phyloP scores from a whole-genome alignment of 2,329 filamentous ascomycete species.

The Fusarium mexicanum region DNA sequence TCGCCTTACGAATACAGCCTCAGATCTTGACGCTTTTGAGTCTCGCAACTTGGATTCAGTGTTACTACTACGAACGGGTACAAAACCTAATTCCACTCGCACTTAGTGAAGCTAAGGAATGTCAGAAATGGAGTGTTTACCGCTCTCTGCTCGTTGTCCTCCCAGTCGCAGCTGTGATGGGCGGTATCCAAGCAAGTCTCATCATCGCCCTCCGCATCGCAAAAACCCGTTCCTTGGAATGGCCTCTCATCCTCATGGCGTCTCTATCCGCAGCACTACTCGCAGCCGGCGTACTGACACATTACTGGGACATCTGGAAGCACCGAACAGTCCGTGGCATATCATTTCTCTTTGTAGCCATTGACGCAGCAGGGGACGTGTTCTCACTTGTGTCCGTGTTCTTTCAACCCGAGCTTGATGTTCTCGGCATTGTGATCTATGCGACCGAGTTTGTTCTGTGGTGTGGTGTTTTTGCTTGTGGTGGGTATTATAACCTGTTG shows the following conservation, averaged over 20 bases:
- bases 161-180: conserved; percentile 65
- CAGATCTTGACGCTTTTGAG: conserved; percentile 56
- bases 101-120: neutral
- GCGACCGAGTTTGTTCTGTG: conserved; percentile 72
- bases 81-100: accelerated
- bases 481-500: conserved; percentile 70
- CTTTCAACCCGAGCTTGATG: conserved; percentile 66
- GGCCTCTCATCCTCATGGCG: conserved; percentile 75
- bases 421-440: conserved; percentile 74
- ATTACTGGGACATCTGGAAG: conserved; percentile 75
- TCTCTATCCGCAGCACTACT: conserved; percentile 70
- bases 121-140: conserved; percentile 61
- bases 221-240: conserved; percentile 56
- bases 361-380: conserved; percentile 75
- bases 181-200: conserved; percentile 66
- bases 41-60: conserved; percentile 55
- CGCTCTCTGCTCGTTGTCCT: conserved; percentile 60
- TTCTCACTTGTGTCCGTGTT: conserved; percentile 72
- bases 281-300: conserved; percentile 71
- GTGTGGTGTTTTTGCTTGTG: conserved; percentile 73
- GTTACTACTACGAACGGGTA: conserved; percentile 54
- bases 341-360: conserved; percentile 75
- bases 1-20: conserved; percentile 55
- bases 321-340: conserved; percentile 75
- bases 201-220: conserved; percentile 65